Conservation (phyloP, 108 stramenopile species). For the Stephanodiscus triporus region DNA sequence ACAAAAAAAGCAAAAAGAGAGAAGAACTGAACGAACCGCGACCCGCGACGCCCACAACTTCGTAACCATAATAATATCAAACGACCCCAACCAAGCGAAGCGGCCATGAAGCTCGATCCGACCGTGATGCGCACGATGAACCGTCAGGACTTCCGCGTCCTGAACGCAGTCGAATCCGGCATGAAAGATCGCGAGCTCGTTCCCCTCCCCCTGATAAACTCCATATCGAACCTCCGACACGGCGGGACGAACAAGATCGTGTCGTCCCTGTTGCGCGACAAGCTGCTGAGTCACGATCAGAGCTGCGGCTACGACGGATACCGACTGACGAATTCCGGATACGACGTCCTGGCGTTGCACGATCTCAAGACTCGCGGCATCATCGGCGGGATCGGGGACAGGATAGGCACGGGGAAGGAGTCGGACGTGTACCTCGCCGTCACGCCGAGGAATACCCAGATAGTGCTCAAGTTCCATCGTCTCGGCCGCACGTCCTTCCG, state of each 20-base stretch:
- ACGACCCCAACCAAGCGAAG: too few species aligned
- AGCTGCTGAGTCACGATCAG: constrained; percentile 93
- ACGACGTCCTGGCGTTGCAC: constrained; percentile 95
- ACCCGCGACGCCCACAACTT: neutral
- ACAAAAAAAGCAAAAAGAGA: too few species aligned
- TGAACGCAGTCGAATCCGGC: constrained; percentile 97
- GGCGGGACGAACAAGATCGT: constrained; percentile 95
- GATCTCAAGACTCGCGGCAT: constrained; percentile 80
- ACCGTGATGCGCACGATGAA: constrained; percentile 90
- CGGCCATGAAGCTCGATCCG: constrained; percentile 91
- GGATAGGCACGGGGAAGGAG: constrained; percentile 99
- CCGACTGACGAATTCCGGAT: constrained; percentile 94
- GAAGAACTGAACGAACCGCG: too few species aligned
- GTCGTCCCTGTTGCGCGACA: constrained; percentile 86
- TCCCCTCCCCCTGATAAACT: constrained; percentile 86
- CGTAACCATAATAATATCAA: too few species aligned
- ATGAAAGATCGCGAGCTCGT: constrained; percentile 96
- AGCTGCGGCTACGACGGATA: constrained; percentile 95
- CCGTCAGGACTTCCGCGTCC: constrained; percentile 90
- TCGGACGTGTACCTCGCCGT: constrained; percentile 83
- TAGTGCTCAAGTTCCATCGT: constrained; percentile 98
- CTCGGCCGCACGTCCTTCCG: constrained; percentile 97
- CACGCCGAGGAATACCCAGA: constrained; percentile 72
- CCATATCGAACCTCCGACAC: constrained; percentile 92
- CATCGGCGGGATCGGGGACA: constrained; percentile 90